Conservation (phyloP, 1,139 yeast species). For the Debaryomyces subglobosus region DNA sequence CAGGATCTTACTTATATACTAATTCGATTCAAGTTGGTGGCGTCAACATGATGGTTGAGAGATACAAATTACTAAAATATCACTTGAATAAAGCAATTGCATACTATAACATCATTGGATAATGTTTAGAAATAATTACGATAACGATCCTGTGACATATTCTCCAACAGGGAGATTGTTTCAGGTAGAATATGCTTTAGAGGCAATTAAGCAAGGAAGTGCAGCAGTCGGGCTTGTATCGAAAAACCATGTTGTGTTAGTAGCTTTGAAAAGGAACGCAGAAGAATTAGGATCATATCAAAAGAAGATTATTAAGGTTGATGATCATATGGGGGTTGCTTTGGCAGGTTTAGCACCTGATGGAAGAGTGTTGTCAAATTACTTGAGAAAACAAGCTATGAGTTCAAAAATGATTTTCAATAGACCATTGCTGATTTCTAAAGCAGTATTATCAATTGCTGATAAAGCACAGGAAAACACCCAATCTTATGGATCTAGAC, state of each 20-base stretch:
- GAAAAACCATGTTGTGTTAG: constrained; percentile 83
- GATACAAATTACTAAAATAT: background rate
- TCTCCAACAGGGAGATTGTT: constrained; percentile 97
- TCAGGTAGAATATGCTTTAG: constrained; percentile 94
- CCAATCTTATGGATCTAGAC: constrained; percentile 94
- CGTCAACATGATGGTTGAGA: background rate
- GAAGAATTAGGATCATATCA: constrained; percentile 97
- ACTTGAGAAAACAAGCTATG: constrained; percentile 89
- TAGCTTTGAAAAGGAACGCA: constrained; percentile 92
- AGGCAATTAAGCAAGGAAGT: constrained; percentile 97
- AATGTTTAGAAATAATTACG: constrained; percentile 95
- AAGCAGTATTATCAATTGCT: constrained; percentile 85
- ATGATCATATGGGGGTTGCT: constrained; percentile 92
- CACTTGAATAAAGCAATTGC: constrained; percentile 1
- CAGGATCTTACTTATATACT: background rate
- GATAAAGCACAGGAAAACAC: constrained; percentile 98
- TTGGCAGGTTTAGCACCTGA: constrained; percentile 98
- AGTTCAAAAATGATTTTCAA: constrained; percentile 82
- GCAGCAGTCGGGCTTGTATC: constrained; percentile 96
- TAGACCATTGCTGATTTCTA: constrained; percentile 82
- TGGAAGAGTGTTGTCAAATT: constrained; percentile 90
- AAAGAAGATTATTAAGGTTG: constrained; percentile 88
- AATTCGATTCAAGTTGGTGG: constrained; percentile 6
- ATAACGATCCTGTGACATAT: constrained; percentile 95
- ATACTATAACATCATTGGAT: constrained; percentile 1